A percentile compares a stretch with the other conserved stretches of the same genome.
These are phyloP conservation scores for Kluyveromyces sp. DNA, from an alignment of 1,139 yeast species.

Conservation along the genomic window DNA sequence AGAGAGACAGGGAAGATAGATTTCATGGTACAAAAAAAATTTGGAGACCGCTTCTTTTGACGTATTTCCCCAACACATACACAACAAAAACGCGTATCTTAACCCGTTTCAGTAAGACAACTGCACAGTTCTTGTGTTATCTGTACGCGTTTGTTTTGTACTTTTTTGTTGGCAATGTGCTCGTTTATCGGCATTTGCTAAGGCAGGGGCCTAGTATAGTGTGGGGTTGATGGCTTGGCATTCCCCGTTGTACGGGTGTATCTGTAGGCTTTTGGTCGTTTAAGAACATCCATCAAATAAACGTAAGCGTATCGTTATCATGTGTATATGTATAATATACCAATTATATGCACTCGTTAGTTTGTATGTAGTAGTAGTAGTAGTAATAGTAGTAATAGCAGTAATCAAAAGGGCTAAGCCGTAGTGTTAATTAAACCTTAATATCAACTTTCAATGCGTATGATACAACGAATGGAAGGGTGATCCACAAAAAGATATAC, in stretches of 20 bases:
- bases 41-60: background rate
- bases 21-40: too few species aligned
- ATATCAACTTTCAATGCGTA: conserved; percentile 38
- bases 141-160: too few species aligned
- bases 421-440: background rate
- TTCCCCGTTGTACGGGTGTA: background rate
- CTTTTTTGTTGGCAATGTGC: too few species aligned
- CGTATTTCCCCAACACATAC: background rate
- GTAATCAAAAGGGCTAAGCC: too few species aligned
- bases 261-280: too few species aligned
- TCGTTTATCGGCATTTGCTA: too few species aligned
- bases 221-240: background rate
- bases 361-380: background rate
- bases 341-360: background rate
- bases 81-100: too few species aligned
- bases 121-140: background rate
- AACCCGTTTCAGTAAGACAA: background rate
- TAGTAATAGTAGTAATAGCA: background rate
- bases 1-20: too few species aligned
- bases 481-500: conserved; percentile 49
- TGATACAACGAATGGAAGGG: conserved; percentile 58
- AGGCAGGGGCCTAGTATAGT: too few species aligned
- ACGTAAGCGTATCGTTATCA: too few species aligned
- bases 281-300: too few species aligned
- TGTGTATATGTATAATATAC: too few species aligned